A percentile compares a stretch with the other conserved stretches of the same genome.
Evolutionary conservation across 495 filamentous ascomycete genomes (phyloP).

Genomic region (Tuber aestivum): DNA sequence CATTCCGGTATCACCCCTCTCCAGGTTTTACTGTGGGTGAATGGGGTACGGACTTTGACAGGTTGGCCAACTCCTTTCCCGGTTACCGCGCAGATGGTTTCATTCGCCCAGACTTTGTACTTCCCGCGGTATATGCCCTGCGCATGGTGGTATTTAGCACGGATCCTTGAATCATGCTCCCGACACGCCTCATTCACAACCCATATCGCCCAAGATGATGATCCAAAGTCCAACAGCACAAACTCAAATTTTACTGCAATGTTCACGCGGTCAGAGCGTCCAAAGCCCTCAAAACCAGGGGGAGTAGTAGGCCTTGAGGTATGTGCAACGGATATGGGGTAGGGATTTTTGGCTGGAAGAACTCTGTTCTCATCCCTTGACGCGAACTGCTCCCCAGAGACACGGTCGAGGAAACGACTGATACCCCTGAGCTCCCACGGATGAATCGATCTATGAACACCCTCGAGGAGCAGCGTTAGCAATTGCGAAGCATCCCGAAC

Average conservation of each 20-base stretch:
- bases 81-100: not conserved
- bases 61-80: not conserved
- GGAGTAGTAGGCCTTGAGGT: not conserved
- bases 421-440: not conserved
- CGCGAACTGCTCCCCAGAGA: not conserved
- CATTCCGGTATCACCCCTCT: slow-evolving; percentile 6
- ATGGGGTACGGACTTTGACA: not conserved
- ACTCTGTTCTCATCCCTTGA: not conserved
- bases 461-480: not conserved
- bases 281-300: not conserved
- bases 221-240: not conserved
- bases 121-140: too few relatives aligned
- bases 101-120: not conserved
- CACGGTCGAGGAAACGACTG: not conserved
- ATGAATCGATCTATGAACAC: not conserved
- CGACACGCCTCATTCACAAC: too few relatives aligned
- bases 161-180: too few relatives aligned
- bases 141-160: too few relatives aligned
- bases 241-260: not conserved
- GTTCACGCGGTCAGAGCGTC: not conserved
- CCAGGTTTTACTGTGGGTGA: slow-evolving; percentile 2
- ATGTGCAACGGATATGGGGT: not conserved
- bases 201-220: too few relatives aligned
- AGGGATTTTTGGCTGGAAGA: not conserved
- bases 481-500: not conserved